Percentiles rank a stretch among this genome's conserved stretches.
These are phyloP conservation scores for Eremothecium coryli DNA, from an alignment of 1,139 yeast genomes.

Conservation along the genomic window DNA sequence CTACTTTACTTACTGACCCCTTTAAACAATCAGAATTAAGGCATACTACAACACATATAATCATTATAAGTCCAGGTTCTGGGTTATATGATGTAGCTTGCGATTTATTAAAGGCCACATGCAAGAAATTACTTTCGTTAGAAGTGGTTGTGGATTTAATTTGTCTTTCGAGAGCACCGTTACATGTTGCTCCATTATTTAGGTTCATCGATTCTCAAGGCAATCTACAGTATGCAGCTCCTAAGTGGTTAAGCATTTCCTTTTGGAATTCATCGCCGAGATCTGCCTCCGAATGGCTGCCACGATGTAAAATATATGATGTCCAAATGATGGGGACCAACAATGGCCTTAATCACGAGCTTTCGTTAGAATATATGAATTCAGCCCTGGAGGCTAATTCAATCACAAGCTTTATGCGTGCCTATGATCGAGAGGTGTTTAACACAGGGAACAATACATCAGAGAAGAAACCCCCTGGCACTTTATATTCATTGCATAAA, in stretches of 20 bases:
- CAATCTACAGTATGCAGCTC: slow-evolving; percentile 65
- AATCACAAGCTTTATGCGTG: slow-evolving; percentile 46
- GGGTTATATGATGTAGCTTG: slow-evolving; percentile 91
- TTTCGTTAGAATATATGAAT: slow-evolving; percentile 18
- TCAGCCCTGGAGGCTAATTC: slow-evolving; percentile 24
- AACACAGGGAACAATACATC: background rate
- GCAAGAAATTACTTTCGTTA: slow-evolving; percentile 61
- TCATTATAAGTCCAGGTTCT: slow-evolving; percentile 83
- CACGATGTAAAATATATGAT: slow-evolving; percentile 88
- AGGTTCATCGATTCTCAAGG: slow-evolving; percentile 53
- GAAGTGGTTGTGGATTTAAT: slow-evolving; percentile 85
- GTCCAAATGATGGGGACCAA: slow-evolving; percentile 99
- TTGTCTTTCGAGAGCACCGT: slow-evolving; percentile 82
- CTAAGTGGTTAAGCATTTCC: slow-evolving; percentile 90
- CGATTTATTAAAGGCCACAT: slow-evolving; percentile 63
- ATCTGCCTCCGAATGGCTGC: slow-evolving; percentile 58
- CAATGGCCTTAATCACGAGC: slow-evolving; percentile 46
- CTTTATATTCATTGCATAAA: background rate
- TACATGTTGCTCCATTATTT: slow-evolving; percentile 85
- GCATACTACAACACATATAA: slow-evolving; percentile 78
- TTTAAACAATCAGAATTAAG: slow-evolving; percentile 78
- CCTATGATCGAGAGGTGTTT: slow-evolving; percentile 51
- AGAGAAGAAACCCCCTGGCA: background rate
- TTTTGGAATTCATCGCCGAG: slow-evolving; percentile 62
- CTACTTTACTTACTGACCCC: slow-evolving; percentile 69